Percentiles rank a stretch among this genome's conserved stretches.
phyloP scores from a whole-genome alignment of 305 asterid species.

The Fraxinus velutina region DNA sequence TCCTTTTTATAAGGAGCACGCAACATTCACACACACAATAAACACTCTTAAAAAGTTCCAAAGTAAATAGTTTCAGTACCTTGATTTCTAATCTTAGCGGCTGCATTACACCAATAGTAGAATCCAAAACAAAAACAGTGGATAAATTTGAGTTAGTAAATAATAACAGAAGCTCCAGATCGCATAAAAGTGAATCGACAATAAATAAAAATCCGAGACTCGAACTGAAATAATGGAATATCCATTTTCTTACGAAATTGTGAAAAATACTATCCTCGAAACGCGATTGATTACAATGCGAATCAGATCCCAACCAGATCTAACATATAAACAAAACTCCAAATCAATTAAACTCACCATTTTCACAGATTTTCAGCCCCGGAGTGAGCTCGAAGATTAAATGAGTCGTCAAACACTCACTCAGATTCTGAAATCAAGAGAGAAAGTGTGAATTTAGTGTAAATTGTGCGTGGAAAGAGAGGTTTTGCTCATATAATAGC shows the following conservation, averaged over 20 bases:
- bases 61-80: slow-evolving; percentile 42
- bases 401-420: slow-evolving; percentile 31
- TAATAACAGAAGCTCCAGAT: slow-evolving; percentile 38
- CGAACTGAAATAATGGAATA: slow-evolving; percentile 10
- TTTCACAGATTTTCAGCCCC: slow-evolving; percentile 37
- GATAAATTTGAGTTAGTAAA: slow-evolving; percentile 36
- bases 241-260: neutral
- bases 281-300: neutral
- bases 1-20: neutral
- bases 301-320: slow-evolving; percentile 33
- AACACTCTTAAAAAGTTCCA: slow-evolving; percentile 9
- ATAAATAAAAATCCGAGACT: slow-evolving; percentile 17
- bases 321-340: slow-evolving; percentile 26
- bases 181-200: slow-evolving; percentile 31
- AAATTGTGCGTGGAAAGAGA: slow-evolving; percentile 27
- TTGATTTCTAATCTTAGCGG: slow-evolving; percentile 89
- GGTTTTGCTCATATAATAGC: slow-evolving; percentile 37
- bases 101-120: slow-evolving; percentile 40
- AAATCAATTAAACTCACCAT: slow-evolving; percentile 62
- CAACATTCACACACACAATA: neutral
- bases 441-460: slow-evolving; percentile 27
- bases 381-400: slow-evolving; percentile 38
- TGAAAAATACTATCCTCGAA: neutral
- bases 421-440: slow-evolving; percentile 42
- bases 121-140: slow-evolving; percentile 13